Base-by-base conservation (phyloP, 495 filamentous ascomycete species). In the Tricharina praecox region DNA sequence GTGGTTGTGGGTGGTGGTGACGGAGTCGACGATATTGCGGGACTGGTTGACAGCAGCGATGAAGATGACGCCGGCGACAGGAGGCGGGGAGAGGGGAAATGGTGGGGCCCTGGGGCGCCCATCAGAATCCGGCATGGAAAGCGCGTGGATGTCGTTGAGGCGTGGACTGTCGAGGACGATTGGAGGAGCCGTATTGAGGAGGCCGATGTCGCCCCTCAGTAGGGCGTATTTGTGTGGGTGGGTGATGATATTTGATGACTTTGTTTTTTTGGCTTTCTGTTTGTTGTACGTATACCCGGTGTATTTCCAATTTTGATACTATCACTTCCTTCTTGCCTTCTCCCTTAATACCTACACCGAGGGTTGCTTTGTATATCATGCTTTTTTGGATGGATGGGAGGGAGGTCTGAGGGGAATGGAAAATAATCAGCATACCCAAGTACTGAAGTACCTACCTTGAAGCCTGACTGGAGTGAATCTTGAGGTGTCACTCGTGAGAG, bases 131-230 rank as follows among this genome's bases (percentile, higher is more conserved):
- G n/a, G 40, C 53, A 55, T 41, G 56, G 56, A 15, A 46, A 40
- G 21, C 28, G 56, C 20, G 51, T 59, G 23, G 54, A 59, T 41
- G 48, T 59, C 15, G 55, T 58, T 3, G 56, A 59, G 34, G 50
- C 34, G 32, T 59, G 55, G 56, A 33, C 52, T 13, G 18, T 59
- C 19, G 24, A 15, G 13, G 56, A 59, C 2, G 56, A 59, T 45
- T 59, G 56, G 56, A 54, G 40, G 44, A 54, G 55, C 24, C 59
- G 56, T 48, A 45, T 59, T n/a, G 56, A 51, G 16, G 56, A 59
- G 39, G 43, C 13, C 13, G 28, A 32, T 32, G 13, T n/a, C n/a
- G n/a, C n/a, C n/a, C n/a, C n/a, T n/a, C n/a, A 13, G 28, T 13
- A 32, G 28, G 5, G 13, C 5, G 28, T 32, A 32, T 5, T 5